Evolutionary conservation across 805 yeast species (phyloP).

Genomic region (Kazachstania taianensis): DNA sequence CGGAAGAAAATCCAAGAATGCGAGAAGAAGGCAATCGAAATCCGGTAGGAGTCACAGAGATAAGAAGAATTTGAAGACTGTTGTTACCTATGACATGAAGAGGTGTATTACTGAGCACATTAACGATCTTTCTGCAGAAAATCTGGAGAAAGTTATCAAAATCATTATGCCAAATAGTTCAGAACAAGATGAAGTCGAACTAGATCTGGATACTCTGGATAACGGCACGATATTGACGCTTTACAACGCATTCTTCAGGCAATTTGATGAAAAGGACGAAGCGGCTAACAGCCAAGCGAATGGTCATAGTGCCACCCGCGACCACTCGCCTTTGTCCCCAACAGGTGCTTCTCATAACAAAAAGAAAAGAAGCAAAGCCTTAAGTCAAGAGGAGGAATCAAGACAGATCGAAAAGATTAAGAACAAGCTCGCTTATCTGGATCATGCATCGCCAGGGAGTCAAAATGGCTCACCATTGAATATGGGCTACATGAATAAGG

Average conservation of each 20-base stretch:
- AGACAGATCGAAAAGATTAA: constrained; percentile 62
- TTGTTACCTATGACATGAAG: constrained; percentile 91
- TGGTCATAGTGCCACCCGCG: constrained; percentile 6
- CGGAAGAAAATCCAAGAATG: constrained; percentile 11
- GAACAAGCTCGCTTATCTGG: constrained; percentile 66
- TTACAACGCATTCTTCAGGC: constrained; percentile 69
- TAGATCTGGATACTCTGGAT: constrained; percentile 89
- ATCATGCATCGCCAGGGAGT: constrained; percentile 40
- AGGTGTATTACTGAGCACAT: constrained; percentile 84
- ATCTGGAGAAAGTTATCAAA: constrained; percentile 70
- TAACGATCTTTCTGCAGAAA: constrained; percentile 64
- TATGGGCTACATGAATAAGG: constrained; percentile 6
- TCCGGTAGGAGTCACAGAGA: constrained; percentile 26
- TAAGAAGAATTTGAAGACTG: constrained; percentile 27
- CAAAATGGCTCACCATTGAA: constrained; percentile 32
- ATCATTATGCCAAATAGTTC: constrained; percentile 59
- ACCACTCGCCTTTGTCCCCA: constrained; percentile 20
- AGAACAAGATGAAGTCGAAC: constrained; percentile 85
- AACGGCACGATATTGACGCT: constrained; percentile 72
- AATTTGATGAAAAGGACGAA: constrained; percentile 21
- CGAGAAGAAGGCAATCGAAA: constrained; percentile 17
- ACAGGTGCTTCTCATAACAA: constrained; percentile 13
- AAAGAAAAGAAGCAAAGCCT: constrained; percentile 44
- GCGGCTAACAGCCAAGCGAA: constrained; percentile 4
- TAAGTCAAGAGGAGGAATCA: constrained; percentile 56